These are phyloP conservation scores for Lactifluus volemus DNA, from an alignment of 768 basidiomycete genomes.

Conservation along the genomic window DNA sequence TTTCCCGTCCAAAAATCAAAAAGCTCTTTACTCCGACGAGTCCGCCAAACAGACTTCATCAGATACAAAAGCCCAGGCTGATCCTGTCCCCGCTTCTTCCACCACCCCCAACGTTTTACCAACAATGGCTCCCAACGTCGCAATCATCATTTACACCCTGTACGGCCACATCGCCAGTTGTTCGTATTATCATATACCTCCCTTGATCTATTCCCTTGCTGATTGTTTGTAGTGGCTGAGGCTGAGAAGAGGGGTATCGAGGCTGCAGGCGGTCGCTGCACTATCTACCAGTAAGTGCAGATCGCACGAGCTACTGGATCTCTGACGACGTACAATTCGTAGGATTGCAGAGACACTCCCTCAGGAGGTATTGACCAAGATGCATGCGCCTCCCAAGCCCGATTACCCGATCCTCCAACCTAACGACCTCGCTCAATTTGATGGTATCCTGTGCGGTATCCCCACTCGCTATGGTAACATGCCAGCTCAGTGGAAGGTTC, in stretches of 20 bases:
- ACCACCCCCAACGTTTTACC: neutral
- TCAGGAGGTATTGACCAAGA: slow-evolving; percentile 50
- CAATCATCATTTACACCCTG: slow-evolving; percentile 66
- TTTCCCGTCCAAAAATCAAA: slow-evolving; percentile 33
- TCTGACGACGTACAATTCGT: neutral
- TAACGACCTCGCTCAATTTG: slow-evolving; percentile 45
- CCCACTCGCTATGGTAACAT: slow-evolving; percentile 78
- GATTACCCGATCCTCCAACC: slow-evolving; percentile 61
- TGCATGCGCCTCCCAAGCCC: slow-evolving; percentile 67
- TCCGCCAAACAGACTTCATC: slow-evolving; percentile 16
- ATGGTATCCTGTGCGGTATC: slow-evolving; percentile 70
- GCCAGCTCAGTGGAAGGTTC: slow-evolving; percentile 71
- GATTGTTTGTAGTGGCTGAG: slow-evolving; percentile 47
- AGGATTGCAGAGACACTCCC: slow-evolving; percentile 78
- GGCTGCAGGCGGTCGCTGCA: slow-evolving; percentile 34
- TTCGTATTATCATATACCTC: slow-evolving; percentile 29
- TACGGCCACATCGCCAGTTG: slow-evolving; percentile 66
- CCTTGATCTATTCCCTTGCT: slow-evolving; percentile 6
- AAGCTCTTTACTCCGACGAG: slow-evolving; percentile 27
- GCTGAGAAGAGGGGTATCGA: slow-evolving; percentile 36
- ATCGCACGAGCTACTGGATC: neutral
- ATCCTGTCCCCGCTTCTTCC: neutral
- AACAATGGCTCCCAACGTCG: slow-evolving; percentile 40
- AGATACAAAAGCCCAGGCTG: slow-evolving; percentile 18
- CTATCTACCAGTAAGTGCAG: slow-evolving; percentile 38